Conservation (phyloP, 768 basidiomycete species). For the Tremella yokohamensis region DNA sequence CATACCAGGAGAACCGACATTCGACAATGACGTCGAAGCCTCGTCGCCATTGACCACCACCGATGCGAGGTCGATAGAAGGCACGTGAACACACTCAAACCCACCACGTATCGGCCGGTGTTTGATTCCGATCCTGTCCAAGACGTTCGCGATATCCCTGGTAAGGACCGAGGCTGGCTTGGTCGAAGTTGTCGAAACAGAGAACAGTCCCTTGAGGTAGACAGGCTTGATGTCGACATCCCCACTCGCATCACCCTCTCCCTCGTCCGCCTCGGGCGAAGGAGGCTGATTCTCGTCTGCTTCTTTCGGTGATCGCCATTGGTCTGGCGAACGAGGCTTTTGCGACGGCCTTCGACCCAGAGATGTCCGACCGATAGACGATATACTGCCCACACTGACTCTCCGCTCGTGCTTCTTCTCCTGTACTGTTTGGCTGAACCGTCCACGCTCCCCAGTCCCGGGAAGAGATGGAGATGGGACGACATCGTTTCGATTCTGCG, state of each 20-base stretch:
- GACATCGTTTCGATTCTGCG: background rate
- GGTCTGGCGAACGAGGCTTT: conserved; percentile 12
- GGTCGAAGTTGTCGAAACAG: conserved; percentile 94
- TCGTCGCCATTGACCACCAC: conserved; percentile 53
- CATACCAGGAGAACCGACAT: conserved; percentile 10
- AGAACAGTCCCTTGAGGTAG: conserved; percentile 93
- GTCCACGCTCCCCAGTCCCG: conserved; percentile 49
- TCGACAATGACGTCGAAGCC: conserved; percentile 24
- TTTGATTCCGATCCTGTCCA: conserved; percentile 92
- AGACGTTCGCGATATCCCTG: conserved; percentile 74
- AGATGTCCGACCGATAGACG: conserved; percentile 25
- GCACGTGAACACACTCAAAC: conserved; percentile 93
- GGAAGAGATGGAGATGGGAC: conserved; percentile 54
- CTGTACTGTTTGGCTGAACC: conserved; percentile 27
- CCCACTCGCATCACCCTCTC: conserved; percentile 6
- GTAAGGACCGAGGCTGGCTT: conserved; percentile 77
- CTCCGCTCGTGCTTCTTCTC: conserved; percentile 46
- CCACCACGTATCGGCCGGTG: conserved; percentile 85
- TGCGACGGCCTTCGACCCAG: conserved; percentile 25
- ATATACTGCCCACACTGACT: conserved; percentile 42
- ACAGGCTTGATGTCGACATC: conserved; percentile 78
- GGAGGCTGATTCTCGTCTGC: conserved; percentile 16
- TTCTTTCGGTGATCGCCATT: conserved; percentile 22
- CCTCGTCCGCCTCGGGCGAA: conserved; percentile 13
- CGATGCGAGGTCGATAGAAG: conserved; percentile 84